Conservation (phyloP, 257 asterid genomes). For the Pogostemon cablin region DNA sequence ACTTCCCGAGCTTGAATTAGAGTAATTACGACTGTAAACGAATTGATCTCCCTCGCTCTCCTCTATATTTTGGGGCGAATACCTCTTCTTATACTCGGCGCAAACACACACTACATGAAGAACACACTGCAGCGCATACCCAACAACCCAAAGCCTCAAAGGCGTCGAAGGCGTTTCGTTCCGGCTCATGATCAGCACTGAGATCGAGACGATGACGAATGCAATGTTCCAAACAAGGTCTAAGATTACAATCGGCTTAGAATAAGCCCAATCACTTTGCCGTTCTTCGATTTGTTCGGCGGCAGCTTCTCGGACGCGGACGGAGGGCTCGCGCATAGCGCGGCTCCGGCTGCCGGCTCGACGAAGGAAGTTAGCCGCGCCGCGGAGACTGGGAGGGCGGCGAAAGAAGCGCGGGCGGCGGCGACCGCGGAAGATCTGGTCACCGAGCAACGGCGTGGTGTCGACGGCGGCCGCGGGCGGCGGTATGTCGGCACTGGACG, state of each 20-base stretch:
- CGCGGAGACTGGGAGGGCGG: conserved; percentile 65
- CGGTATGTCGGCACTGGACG: conserved; percentile 33
- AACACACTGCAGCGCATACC: conserved; percentile 54
- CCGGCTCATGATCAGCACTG: conserved; percentile 51
- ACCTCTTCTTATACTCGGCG: conserved; percentile 65
- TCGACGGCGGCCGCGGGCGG: conserved; percentile 43
- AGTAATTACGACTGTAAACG: conserved; percentile 44
- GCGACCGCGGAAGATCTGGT: conserved; percentile 48
- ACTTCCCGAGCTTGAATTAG: conserved; percentile 62
- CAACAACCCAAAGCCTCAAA: conserved; percentile 59
- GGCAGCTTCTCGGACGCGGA: conserved; percentile 56
- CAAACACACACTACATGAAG: conserved; percentile 58
- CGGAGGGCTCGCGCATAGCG: conserved; percentile 62
- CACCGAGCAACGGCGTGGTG: conserved; percentile 60
- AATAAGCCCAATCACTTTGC: conserved; percentile 93
- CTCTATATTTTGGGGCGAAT: conserved; percentile 38
- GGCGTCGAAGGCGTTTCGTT: conserved; percentile 55
- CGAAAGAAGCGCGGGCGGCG: conserved; percentile 56
- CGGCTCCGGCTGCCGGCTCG: conserved; percentile 58
- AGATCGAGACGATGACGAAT: conserved; percentile 53
- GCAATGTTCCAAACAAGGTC: conserved; percentile 86
- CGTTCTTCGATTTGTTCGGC: conserved; percentile 74
- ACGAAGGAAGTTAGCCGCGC: conserved; percentile 53
- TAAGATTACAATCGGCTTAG: conserved; percentile 78
- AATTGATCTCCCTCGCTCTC: conserved; percentile 35